These are phyloP conservation scores for Arthroderma uncinatum DNA, from an alignment of 2,329 filamentous ascomycete species.

Conservation along the genomic window DNA sequence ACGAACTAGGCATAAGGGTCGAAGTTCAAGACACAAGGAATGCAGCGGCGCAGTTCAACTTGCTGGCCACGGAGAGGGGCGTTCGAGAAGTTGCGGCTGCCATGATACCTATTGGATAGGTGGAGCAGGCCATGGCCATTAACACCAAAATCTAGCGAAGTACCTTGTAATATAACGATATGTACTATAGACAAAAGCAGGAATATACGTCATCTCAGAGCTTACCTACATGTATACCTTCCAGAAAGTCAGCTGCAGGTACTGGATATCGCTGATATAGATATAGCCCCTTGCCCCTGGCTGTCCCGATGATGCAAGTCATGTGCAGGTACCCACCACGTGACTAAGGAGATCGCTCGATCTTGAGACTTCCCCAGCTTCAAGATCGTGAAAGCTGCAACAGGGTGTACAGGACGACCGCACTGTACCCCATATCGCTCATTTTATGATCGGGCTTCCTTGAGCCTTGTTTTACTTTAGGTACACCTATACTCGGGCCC, in stretches of 20 bases:
- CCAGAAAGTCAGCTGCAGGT: background rate
- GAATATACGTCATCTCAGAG: background rate
- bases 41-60: constrained; percentile 85
- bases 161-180: background rate
- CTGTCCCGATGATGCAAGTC: background rate
- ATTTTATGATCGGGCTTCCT: background rate
- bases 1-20: constrained; percentile 67
- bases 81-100: constrained; percentile 76
- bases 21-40: constrained; percentile 89
- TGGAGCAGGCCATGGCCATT: background rate
- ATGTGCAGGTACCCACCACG: background rate
- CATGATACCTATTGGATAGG: constrained; percentile 51
- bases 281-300: background rate
- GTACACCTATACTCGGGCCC: background rate
- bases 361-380: background rate
- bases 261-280: background rate
- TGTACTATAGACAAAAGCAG: background rate
- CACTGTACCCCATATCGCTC: background rate
- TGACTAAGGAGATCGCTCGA: background rate
- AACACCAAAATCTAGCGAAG: background rate
- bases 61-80: constrained; percentile 87
- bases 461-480: background rate
- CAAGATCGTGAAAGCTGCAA: background rate
- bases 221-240: background rate
- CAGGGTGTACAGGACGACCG: background rate